These are phyloP conservation scores for Geranomyces variabilis DNA, from an alignment of 192 early-diverging fungal genomes.

Conservation along the genomic window DNA sequence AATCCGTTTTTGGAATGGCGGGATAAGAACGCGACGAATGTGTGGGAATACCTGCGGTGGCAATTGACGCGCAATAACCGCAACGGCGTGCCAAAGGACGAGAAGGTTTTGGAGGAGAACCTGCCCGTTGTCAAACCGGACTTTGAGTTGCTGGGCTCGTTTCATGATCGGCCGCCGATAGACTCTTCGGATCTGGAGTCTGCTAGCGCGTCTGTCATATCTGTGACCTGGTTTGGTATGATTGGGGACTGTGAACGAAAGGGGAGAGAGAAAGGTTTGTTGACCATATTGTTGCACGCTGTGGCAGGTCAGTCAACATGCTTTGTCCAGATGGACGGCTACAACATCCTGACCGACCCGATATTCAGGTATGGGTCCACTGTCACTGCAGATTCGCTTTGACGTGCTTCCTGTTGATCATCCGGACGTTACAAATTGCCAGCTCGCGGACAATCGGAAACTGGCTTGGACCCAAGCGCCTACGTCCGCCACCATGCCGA, in stretches of 20 bases:
- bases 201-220: constrained; percentile 18
- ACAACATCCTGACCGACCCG: constrained; percentile 58
- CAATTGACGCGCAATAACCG: constrained; percentile 43
- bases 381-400: background rate
- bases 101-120: constrained; percentile 30
- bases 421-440: too few relatives aligned
- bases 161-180: background rate
- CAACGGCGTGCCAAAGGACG: constrained; percentile 42
- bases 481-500: constrained; percentile 54
- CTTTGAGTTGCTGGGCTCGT: constrained; percentile 33
- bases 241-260: too few relatives aligned
- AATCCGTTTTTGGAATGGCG: constrained; percentile 67
- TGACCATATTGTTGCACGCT: too few relatives aligned
- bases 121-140: constrained; percentile 40
- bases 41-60: constrained; percentile 42
- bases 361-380: constrained; percentile 46
- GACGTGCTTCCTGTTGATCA: background rate
- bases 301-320: constrained; percentile 54
- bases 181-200: too few relatives aligned
- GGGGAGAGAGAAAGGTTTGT: too few relatives aligned
- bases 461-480: constrained; percentile 51
- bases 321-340: constrained; percentile 57
- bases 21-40: constrained; percentile 44
- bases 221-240: constrained; percentile 36
- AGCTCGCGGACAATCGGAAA: constrained; percentile 45